phyloP scores from a whole-genome alignment of 306 rosid species.

The Sindora glabra region DNA sequence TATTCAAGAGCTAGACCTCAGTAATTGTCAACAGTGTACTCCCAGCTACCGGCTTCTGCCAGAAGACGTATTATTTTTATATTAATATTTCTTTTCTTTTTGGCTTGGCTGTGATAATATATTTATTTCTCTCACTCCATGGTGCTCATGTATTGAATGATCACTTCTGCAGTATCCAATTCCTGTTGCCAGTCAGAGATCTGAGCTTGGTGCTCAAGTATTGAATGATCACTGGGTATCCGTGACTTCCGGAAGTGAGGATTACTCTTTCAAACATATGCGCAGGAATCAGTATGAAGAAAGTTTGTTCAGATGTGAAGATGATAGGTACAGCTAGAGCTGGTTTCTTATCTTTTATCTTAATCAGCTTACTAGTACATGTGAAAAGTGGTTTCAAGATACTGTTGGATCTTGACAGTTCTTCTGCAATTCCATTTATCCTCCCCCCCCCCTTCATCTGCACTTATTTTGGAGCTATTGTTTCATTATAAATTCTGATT shows the following conservation, averaged over 20 bases:
- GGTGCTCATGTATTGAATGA: constrained; percentile 5
- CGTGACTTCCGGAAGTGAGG: constrained; percentile 99
- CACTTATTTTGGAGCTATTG: too few species aligned
- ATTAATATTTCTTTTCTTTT: constrained; percentile 5
- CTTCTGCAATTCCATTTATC: too few species aligned
- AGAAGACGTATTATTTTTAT: constrained; percentile 45
- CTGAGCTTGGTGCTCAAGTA: constrained; percentile 81
- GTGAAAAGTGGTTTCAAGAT: not conserved
- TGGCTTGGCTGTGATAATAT: constrained; percentile 2
- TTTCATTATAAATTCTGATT: too few species aligned
- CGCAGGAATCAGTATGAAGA: constrained; percentile 97
- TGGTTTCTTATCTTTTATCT: too few species aligned
- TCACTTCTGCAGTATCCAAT: constrained; percentile 89
- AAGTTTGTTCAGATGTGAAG: constrained; percentile 93
- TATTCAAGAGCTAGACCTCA: constrained; percentile 95
- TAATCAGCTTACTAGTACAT: not conserved
- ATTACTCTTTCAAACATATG: constrained; percentile 97
- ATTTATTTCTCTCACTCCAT: constrained; percentile 17
- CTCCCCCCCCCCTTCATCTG: too few species aligned
- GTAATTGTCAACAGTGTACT: constrained; percentile 75
- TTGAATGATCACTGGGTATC: constrained; percentile 98
- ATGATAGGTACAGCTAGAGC: constrained; percentile 67
- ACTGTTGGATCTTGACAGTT: too few species aligned
- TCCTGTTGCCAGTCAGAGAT: constrained; percentile 82
- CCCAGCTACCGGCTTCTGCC: constrained; percentile 97